phyloP scores from a whole-genome alignment of 345 rosid species.

The Eutrema heterophyllum region DNA sequence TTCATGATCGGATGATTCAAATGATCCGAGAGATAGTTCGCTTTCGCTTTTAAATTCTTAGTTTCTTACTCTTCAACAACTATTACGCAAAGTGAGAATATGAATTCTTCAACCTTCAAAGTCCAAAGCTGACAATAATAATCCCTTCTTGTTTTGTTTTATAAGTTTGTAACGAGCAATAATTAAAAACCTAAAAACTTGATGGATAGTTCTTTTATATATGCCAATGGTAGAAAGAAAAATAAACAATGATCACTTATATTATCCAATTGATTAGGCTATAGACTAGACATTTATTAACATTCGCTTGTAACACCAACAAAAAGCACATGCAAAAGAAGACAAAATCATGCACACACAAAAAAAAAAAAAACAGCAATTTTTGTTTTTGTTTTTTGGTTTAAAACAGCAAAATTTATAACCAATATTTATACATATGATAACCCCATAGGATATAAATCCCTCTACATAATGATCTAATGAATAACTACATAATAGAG shows the following conservation, averaged over 20 bases:
- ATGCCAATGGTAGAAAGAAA: not conserved
- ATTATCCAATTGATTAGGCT: not conserved
- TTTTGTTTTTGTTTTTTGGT: too few species aligned
- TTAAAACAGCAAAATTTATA: constrained; percentile 13
- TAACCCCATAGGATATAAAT: not conserved
- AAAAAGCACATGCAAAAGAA: constrained; percentile 26
- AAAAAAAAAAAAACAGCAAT: not conserved
- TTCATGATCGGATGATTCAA: too few species aligned
- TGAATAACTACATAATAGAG: constrained; percentile 52
- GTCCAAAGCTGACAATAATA: too few species aligned
- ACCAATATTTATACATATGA: not conserved
- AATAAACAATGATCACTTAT: not conserved
- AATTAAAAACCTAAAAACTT: too few species aligned
- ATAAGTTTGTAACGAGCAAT: too few species aligned
- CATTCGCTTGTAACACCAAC: constrained; percentile 6
- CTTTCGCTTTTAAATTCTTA: too few species aligned
- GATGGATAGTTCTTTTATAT: not conserved
- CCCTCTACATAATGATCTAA: not conserved
- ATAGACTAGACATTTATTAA: not conserved
- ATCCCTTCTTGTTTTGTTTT: too few species aligned
- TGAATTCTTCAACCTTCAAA: too few species aligned
- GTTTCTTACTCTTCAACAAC: too few species aligned
- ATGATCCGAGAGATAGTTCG: too few species aligned
- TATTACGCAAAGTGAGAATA: too few species aligned
- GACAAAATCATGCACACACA: constrained; percentile 5